A percentile compares a stretch with the other conserved stretches of the same genome.
Conservation (phyloP, 1,284 basidiomycete species). For the Veloboletus limbatus region DNA sequence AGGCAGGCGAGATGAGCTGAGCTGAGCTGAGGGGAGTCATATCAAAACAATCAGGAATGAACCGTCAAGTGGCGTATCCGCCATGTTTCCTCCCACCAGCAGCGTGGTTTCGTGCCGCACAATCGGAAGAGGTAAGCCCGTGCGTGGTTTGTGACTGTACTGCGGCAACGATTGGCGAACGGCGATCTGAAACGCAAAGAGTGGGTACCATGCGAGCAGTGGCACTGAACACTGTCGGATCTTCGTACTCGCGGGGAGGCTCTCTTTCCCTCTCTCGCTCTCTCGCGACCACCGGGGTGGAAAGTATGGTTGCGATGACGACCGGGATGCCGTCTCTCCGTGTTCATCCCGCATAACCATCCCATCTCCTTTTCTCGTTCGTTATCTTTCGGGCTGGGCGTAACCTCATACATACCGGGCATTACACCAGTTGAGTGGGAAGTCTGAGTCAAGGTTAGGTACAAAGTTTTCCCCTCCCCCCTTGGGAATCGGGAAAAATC, state of each 20-base stretch:
- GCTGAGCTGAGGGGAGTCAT: background rate
- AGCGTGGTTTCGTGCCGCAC: background rate
- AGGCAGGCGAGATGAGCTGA: background rate
- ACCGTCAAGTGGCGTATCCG: background rate
- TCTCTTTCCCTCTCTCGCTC: background rate
- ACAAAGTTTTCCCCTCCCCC: slow-evolving; percentile 15
- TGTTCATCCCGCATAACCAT: slow-evolving; percentile 6
- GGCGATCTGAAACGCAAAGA: background rate
- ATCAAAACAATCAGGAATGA: background rate
- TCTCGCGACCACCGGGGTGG: slow-evolving; percentile 10
- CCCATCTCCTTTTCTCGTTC: slow-evolving; percentile 1
- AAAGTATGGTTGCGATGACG: slow-evolving; percentile 27
- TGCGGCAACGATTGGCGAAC: too few relatives aligned
- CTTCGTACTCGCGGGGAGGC: background rate
- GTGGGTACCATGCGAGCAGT: background rate
- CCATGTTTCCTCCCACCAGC: background rate
- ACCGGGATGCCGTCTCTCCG: slow-evolving; percentile 22
- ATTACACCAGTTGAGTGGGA: slow-evolving; percentile 2
- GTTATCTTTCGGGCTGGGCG: slow-evolving; percentile 2
- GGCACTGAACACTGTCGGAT: too few relatives aligned
- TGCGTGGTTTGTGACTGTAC: too few relatives aligned
- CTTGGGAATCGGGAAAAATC: slow-evolving; percentile 5
- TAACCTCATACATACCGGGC: slow-evolving; percentile 6
- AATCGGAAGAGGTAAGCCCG: too few relatives aligned
- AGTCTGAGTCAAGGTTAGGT: slow-evolving; percentile 12